A percentile compares a stretch with the other conserved stretches of the same genome.
These are phyloP conservation scores for Calonectria honghensis DNA, from an alignment of 2,329 filamentous ascomycete species.

Conservation along the genomic window DNA sequence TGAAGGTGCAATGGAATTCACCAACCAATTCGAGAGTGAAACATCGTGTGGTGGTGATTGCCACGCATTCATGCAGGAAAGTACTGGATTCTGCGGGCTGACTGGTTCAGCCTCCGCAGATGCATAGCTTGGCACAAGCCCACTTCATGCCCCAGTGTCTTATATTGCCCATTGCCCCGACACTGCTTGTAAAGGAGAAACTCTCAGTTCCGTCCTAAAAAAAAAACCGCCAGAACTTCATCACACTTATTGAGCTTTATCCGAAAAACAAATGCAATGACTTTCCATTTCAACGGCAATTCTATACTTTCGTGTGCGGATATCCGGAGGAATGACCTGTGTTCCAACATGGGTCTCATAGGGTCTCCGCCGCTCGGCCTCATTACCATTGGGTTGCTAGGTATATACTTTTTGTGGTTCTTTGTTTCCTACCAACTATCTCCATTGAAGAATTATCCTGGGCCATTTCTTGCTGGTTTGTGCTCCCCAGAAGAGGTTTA, in stretches of 20 bases:
- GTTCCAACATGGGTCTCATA: not conserved
- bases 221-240: not conserved
- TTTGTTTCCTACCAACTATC: constrained; percentile 42
- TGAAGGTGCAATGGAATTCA: not conserved
- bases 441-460: constrained; percentile 58
- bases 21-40: not conserved
- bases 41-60: not conserved
- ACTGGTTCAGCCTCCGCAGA: not conserved
- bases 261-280: not conserved
- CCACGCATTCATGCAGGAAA: not conserved
- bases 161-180: not conserved
- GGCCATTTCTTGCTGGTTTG: constrained; percentile 57
- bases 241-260: too few species aligned
- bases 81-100: not conserved
- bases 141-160: not conserved
- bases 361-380: not conserved
- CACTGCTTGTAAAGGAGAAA: not conserved
- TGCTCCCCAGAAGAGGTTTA: not conserved
- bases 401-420: constrained; percentile 34
- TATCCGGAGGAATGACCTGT: not conserved
- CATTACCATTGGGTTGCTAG: too few species aligned
- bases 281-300: not conserved
- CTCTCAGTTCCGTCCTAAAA: not conserved
- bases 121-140: not conserved
- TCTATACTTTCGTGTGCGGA: too few species aligned